Evolutionary conservation across 2,329 filamentous ascomycete species (phyloP).

Genomic region (Diaporthe helianthi): DNA sequence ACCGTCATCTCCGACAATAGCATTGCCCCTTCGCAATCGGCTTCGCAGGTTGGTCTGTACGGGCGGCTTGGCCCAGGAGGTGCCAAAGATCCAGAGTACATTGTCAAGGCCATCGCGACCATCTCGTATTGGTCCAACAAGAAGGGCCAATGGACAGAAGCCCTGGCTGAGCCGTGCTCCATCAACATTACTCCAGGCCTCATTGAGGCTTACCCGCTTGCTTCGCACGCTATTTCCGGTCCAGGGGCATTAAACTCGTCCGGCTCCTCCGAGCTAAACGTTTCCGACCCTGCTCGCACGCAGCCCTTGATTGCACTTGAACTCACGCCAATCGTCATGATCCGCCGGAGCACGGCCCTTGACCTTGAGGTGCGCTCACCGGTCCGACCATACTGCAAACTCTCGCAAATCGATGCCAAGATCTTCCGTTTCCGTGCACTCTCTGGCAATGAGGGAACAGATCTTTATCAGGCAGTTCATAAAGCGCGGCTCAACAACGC

Average conservation of each 20-base stretch:
- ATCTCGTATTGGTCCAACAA: conserved; percentile 70
- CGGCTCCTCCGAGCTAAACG: conserved; percentile 43
- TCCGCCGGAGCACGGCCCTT: conserved; percentile 88
- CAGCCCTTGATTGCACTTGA: conserved; percentile 74
- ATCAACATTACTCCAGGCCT: conserved; percentile 65
- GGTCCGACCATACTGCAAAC: conserved; percentile 73
- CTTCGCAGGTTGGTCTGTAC: conserved; percentile 69
- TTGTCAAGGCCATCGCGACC: conserved; percentile 57
- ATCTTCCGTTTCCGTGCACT: conserved; percentile 92
- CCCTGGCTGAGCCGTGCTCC: conserved; percentile 59
- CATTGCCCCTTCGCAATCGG: conserved; percentile 80
- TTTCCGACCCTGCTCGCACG: conserved; percentile 39
- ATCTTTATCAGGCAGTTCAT: conserved; percentile 87
- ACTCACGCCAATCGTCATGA: conserved; percentile 87
- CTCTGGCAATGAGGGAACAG: conserved; percentile 77
- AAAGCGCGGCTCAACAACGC: conserved; percentile 89
- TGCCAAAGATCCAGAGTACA: conserved; percentile 53
- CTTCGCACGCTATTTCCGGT: conserved; percentile 46
- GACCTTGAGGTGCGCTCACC: conserved; percentile 95
- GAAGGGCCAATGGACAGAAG: conserved; percentile 65
- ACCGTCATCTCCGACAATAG: conserved; percentile 62
- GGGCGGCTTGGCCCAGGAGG: conserved; percentile 57
- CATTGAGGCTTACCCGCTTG: conserved; percentile 61
- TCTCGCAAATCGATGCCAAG: conserved; percentile 67
- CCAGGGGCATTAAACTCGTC: conserved; percentile 43